phyloP scores from a whole-genome alignment of 345 rosid species.

The Sonneratia caseolaris region DNA sequence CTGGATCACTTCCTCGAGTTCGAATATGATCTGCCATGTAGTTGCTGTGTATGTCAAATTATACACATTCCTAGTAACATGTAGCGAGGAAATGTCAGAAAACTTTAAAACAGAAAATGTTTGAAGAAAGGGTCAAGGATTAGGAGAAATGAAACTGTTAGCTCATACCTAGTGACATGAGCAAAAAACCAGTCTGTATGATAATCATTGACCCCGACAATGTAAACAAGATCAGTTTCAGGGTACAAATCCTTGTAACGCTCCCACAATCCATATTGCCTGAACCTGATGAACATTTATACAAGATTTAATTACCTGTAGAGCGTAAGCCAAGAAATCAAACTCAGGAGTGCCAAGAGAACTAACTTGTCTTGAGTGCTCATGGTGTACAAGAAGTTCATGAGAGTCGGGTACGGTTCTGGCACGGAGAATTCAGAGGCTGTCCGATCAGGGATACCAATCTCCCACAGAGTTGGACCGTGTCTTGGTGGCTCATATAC shows the following conservation, averaged over 20 bases:
- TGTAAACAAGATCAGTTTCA: slow-evolving; percentile 38
- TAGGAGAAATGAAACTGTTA: background rate
- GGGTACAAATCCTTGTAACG: slow-evolving; percentile 54
- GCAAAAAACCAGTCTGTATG: slow-evolving; percentile 68
- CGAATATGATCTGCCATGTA: slow-evolving; percentile 61
- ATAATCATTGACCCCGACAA: slow-evolving; percentile 32
- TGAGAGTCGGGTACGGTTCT: slow-evolving; percentile 39
- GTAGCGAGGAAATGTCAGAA: background rate
- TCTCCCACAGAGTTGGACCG: slow-evolving; percentile 84
- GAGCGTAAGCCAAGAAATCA: background rate
- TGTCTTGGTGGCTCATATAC: slow-evolving; percentile 56
- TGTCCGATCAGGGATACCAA: slow-evolving; percentile 64
- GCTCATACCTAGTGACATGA: slow-evolving; percentile 55
- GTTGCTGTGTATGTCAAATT: slow-evolving; percentile 26
- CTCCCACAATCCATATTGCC: slow-evolving; percentile 77
- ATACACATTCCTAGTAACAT: slow-evolving; percentile 26
- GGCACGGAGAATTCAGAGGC: slow-evolving; percentile 73
- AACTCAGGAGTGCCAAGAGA: background rate
- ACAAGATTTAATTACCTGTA: background rate
- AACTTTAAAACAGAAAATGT: background rate
- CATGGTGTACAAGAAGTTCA: slow-evolving; percentile 28
- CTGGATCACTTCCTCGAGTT: slow-evolving; percentile 18
- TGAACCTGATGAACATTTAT: slow-evolving; percentile 30
- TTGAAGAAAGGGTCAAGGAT: background rate
- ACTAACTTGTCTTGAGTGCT: slow-evolving; percentile 26